These are phyloP conservation scores for Macroventuria anomochaeta DNA, from an alignment of 2,329 filamentous ascomycete species.

Conservation along the genomic window DNA sequence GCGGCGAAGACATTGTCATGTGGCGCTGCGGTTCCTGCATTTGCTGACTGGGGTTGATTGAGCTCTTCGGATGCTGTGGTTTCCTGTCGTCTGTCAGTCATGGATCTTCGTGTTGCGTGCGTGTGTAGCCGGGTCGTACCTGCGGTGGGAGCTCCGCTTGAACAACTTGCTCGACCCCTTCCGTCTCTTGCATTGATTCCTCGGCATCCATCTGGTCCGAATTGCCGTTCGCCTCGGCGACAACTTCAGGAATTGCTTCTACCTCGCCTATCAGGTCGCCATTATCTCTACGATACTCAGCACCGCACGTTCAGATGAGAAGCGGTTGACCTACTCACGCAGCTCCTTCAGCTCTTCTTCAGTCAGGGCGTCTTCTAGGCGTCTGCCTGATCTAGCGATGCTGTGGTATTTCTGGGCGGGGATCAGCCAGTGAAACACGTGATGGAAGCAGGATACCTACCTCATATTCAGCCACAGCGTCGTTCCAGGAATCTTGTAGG, in stretches of 20 bases:
- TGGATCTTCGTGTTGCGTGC: constrained; percentile 20
- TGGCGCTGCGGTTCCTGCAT: constrained; percentile 25
- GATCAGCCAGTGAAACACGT: constrained; percentile 18
- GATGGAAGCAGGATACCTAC: constrained; percentile 20
- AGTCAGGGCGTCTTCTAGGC: constrained; percentile 44
- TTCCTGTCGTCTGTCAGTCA: constrained; percentile 39
- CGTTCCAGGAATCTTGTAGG: constrained; percentile 45
- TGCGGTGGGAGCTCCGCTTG: constrained; percentile 26
- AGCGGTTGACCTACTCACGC: constrained; percentile 30
- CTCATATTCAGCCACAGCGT: constrained; percentile 47
- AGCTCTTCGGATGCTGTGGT: constrained; percentile 33
- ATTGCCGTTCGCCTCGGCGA: constrained; percentile 27
- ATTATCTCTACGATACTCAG: constrained; percentile 39
- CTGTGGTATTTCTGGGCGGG: constrained; percentile 47
- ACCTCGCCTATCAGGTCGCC: constrained; percentile 38
- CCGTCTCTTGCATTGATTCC: constrained; percentile 26
- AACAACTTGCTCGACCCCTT: constrained; percentile 14
- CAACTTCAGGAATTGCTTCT: constrained; percentile 23
- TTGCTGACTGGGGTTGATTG: constrained; percentile 28
- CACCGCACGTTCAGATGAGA: not conserved
- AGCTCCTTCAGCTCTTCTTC: constrained; percentile 41
- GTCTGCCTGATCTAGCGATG: constrained; percentile 46
- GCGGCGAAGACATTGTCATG: constrained; percentile 30
- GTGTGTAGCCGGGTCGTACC: constrained; percentile 33
- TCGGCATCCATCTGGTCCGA: constrained; percentile 36